Evolutionary conservation across 257 asterid species (phyloP), one percentile per base, ranked within the genome.

Genomic region (Perilla frutescens): DNA sequence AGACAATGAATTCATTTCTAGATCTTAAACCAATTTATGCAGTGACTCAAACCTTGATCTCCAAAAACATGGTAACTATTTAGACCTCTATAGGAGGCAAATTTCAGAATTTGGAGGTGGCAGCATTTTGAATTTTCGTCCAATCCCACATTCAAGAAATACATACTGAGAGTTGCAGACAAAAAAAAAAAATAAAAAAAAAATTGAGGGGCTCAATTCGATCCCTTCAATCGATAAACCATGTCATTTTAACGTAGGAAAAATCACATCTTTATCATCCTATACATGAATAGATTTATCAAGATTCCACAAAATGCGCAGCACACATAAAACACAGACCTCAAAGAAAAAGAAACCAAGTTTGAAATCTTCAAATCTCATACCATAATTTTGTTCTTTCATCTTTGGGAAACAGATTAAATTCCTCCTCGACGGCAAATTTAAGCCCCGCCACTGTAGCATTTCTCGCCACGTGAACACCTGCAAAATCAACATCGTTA

Each of bases 381-480:
- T 86, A 88, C 91, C 95, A 88, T 62, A 80, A 51, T 62, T 48
- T 66, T 5, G 65, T 75, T 14, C 78, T 83, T 56, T 84, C 89
- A 20, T 80, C 80, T 40, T 65, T 68, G 8, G 49, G 48, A 4
- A 74, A 76, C 32, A 66, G 55, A 45, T 62, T 62, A 67, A 84
- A 86, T 61, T 82, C 87, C 45, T 80, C 88, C 82, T 84, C 82
- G 15, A 88, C 74, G 0, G 95, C 88, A 26, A 69, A 51, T 78
- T 81, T 82, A 14, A 88, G 84, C 68, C 29, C 70, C 5, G 75
- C 82, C 54, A 88, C 83, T 1, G 95, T 86, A 32, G 90, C 89
- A 75, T 88, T 83, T 71, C 86, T 80, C 1, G 84, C 80, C 66
- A 85, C 88, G 14, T 83, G 76, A 77, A 88, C 68, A 57, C 80